Evolutionary conservation across 2,329 filamentous ascomycete genomes (phyloP), one percentile per base, ranked within the genome.

Genomic region (Colletotrichum sp.): DNA sequence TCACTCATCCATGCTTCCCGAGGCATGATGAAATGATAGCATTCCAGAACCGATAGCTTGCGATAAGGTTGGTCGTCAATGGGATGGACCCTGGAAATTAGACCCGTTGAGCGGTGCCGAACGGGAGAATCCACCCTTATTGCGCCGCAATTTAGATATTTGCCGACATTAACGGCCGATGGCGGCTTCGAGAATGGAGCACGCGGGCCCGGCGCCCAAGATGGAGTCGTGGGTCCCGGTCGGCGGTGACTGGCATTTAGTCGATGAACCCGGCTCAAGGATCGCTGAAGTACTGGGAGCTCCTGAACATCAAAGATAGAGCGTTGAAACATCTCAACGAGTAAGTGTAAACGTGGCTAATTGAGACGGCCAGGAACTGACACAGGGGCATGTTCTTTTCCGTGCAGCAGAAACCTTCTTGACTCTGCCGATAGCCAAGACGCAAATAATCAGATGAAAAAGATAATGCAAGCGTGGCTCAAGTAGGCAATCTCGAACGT

Each of bases 361-460:
- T 55, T 60, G 49, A 63, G 34, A 73, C 24, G 62, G 36, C 24
- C 39, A 34, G 36, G 26, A 66, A 62, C 52, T 68, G 68, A 72
- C 39, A 59, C 68, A 68, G 44, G 69, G 21, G 24, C 39, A 39
- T 3, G 16, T 24, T n/a, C 28, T 64, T 24, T 60, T 57, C n/a
- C 34, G 52, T 57, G 55, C 70, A 18, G n/a, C 68, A 21, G 60
- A 52, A 68, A 76, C 34, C 44, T 60, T 60, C 28, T 21, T 68
- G 34, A 69, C 64, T 36, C 21, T 62, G 10, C 34, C 16, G n/a
- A 49, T 26, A 49, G 32, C 62, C n/a, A 9, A 9, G 36, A 21
- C 28, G 7, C n/a, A 39, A 34, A 64, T 60, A 68, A 68, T 52
- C 64, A 73, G 70, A 73, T 73, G 57, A 68, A 73, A 71, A 36